A percentile compares a stretch with the other conserved stretches of the same genome.
These are phyloP conservation scores for Grosmannia penicillata DNA, from an alignment of 2,329 filamentous ascomycete genomes.

Conservation along the genomic window DNA sequence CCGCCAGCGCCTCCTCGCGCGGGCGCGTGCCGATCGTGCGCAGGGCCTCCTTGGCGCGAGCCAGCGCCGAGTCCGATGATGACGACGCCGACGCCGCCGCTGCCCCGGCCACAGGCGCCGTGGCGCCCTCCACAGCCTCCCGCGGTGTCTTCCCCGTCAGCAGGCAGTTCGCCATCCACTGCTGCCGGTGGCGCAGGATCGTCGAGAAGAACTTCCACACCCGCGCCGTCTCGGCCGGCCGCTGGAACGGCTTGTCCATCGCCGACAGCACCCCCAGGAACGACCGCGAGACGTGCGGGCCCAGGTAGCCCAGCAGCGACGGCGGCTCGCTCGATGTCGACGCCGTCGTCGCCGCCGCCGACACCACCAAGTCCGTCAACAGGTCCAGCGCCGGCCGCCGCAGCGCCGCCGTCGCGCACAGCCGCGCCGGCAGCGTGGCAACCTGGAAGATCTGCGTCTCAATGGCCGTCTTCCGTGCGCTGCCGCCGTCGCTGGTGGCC, in stretches of 20 bases:
- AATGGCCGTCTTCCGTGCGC: conserved; percentile 48
- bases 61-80: conserved; percentile 50
- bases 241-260: conserved; percentile 60
- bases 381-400: conserved; percentile 51
- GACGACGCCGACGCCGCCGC: conserved; percentile 26
- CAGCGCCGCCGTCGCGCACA: conserved; percentile 53
- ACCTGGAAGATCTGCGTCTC: conserved; percentile 72
- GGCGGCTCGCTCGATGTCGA: conserved; percentile 55
- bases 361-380: conserved; percentile 58
- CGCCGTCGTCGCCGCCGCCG: conserved; percentile 46
- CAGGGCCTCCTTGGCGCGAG: conserved; percentile 57
- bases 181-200: conserved; percentile 77
- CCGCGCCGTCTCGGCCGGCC: conserved; percentile 46
- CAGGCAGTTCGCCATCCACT: conserved; percentile 90
- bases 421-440: conserved; percentile 58
- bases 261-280: conserved; percentile 68
- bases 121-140: conserved; percentile 45
- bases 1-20: conserved; percentile 51
- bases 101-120: conserved; percentile 17
- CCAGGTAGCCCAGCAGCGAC: conserved; percentile 85
- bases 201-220: conserved; percentile 81
- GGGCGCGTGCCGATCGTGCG: conserved; percentile 49
- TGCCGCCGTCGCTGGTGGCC: conserved; percentile 42
- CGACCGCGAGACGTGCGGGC: conserved; percentile 65
- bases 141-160: conserved; percentile 78